Base-by-base conservation (phyloP, 495 filamentous ascomycete species). In the Aspergillus saccharolyticus region DNA sequence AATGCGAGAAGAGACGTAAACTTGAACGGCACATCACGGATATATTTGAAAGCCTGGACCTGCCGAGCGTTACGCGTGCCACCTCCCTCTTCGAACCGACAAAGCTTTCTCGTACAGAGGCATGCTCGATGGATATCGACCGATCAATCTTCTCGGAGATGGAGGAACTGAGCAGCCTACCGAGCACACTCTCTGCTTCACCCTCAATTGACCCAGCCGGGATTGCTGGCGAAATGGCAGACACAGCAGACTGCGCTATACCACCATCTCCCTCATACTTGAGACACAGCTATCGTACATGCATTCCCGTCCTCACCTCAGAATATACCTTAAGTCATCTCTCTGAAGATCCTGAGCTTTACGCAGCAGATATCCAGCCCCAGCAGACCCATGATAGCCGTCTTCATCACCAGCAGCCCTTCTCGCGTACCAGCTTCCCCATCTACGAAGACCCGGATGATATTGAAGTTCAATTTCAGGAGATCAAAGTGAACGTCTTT, bases 381-480 rank as follows among this genome's bases (percentile, higher is more conserved):
- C 33, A 39, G 2, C 33, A 39, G n/a, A n/a, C n/a, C n/a, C n/a
- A n/a, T n/a, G n/a, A n/a, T n/a, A n/a, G n/a, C 7, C 12, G 14
- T 15, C 33, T 9, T 39, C 7, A 8, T 39, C 10, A 39, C 7
- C 33, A 39, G 2, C 33, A 39, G 2, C 14, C 33, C 7, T 39
- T 39, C 33, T 39, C 33, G 4, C 20, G 22, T 12, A 22, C 56
- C 0, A 22, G 25, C 1, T 67, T 67, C 33, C 20, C 15, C 9
- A 68, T 68, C 39, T 65, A 62, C 45, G 66, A 68, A 42, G 66
- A 68, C 24, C 54, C 53, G 5, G 54, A 62, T 3, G 43, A 44
- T 15, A 50, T 25, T 19, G 51, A 62, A 7, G 19, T 25, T 18
- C 6, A 17, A 15, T 28, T 25, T 16, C 6, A 17, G 10, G 33